Evolutionary conservation across 2,329 filamentous ascomycete species (phyloP), one percentile per base, ranked within the genome.

Genomic region (Teratosphaeriaceae sp.): DNA sequence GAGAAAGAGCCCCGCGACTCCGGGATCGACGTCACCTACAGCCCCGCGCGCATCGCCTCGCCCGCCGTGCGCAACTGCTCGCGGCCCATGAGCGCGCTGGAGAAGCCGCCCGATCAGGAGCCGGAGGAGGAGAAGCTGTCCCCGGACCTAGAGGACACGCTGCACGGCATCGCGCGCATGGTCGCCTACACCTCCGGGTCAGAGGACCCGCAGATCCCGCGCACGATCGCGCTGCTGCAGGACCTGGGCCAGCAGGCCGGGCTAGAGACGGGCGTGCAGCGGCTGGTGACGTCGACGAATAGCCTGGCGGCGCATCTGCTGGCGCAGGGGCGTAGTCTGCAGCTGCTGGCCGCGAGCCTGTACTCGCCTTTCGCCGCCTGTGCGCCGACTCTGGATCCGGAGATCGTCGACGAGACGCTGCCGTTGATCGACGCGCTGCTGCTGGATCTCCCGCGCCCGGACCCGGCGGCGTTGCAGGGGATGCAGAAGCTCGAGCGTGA

Each of bases 301-400:
- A 63, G 60, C 44, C 55, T 88, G 38, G 81, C 84, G 36, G 84
- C 84, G 16, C 84, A 92, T 58, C 70, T 90, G 34, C 73, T 75
- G 12, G 81, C 88, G 62, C 85, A 90, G 65, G 82, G 84, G 38
- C 82, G 85, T 42, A 79, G 82, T 48, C 70, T 92, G 8, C 84
- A 88, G 54, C 83, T 80, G 45, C 72, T 90, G 24, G 78, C 82
- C 52, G 52, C 51, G 20, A 54, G 48, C 33, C 68, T 90, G 18
- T 73, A 87, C 49, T 85, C 82, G 12, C 84, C 85, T 0, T 54
- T 55, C 35, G 38, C 48, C 7, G 75, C 79, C 11, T 66, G 79
- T 18, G 71, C 80, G 1, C 78, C 79, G 1, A 77, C 82, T 38
- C 66, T 75, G 13, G 82, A 85, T 44, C 67, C 73, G 8, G 81